Conservation (phyloP, 768 basidiomycete genomes). For the Udeniomyces megalosporus region DNA sequence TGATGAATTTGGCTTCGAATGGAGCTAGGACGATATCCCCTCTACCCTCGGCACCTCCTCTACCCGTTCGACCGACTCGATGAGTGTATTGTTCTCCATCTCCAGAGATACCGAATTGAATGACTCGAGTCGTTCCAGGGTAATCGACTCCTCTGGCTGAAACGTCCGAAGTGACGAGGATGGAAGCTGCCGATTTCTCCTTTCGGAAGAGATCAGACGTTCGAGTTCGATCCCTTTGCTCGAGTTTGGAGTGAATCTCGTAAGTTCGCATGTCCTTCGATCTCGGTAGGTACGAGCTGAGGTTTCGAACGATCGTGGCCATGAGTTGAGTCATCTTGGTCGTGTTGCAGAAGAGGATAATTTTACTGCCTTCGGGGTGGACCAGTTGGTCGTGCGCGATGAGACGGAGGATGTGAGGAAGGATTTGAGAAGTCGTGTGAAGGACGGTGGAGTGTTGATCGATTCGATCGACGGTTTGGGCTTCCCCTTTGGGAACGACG, state of each 20-base stretch:
- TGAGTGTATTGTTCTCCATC: slow-evolving; percentile 62
- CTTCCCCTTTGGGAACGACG: slow-evolving; percentile 44
- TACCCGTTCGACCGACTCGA: slow-evolving; percentile 70
- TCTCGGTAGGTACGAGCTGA: slow-evolving; percentile 34
- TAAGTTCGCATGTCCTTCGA: slow-evolving; percentile 42
- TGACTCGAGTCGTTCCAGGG: slow-evolving; percentile 69
- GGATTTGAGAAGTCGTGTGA: slow-evolving; percentile 45
- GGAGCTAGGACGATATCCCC: slow-evolving; percentile 67
- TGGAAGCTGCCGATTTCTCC: slow-evolving; percentile 38
- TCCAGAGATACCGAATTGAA: slow-evolving; percentile 72
- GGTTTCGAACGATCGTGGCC: slow-evolving; percentile 42
- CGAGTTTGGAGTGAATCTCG: slow-evolving; percentile 68
- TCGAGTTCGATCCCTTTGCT: slow-evolving; percentile 41
- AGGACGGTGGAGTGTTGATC: slow-evolving; percentile 70
- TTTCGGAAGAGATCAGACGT: slow-evolving; percentile 47
- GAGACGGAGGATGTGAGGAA: slow-evolving; percentile 62
- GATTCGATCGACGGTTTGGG: slow-evolving; percentile 49
- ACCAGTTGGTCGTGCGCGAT: slow-evolving; percentile 74
- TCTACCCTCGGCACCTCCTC: slow-evolving; percentile 46
- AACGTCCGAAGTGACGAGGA: slow-evolving; percentile 74
- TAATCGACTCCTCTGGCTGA: slow-evolving; percentile 82
- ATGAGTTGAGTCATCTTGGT: slow-evolving; percentile 71
- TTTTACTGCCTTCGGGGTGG: slow-evolving; percentile 50
- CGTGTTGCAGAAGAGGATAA: slow-evolving; percentile 69
- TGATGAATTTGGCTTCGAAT: slow-evolving; percentile 58